Evolutionary conservation across 1,284 basidiomycete genomes (phyloP).

Genomic region (Pascua guehoae): DNA sequence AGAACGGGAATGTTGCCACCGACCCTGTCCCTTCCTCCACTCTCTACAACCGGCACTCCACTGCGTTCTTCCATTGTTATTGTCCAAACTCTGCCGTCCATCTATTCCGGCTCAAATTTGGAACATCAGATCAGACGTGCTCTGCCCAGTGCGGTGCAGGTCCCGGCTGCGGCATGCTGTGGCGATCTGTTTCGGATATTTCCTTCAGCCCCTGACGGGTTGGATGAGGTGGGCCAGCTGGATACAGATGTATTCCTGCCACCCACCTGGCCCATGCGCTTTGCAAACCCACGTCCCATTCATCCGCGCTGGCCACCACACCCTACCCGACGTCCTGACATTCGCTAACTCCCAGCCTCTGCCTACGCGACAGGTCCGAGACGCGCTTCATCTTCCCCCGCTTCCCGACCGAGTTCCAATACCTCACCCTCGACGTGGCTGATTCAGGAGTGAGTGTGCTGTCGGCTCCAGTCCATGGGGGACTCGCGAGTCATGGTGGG

Average conservation of each 20-base stretch:
- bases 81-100: too few relatives aligned
- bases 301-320: background rate
- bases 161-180: too few relatives aligned
- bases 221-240: background rate
- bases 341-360: constrained; percentile 57
- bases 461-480: too few relatives aligned
- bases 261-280: background rate
- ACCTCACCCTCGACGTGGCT: constrained; percentile 78
- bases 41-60: background rate
- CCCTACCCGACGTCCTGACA: background rate
- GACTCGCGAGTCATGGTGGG: too few relatives aligned
- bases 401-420: constrained; percentile 73
- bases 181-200: constrained; percentile 41
- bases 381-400: constrained; percentile 81
- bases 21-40: too few relatives aligned
- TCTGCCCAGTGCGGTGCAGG: too few relatives aligned
- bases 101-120: too few relatives aligned
- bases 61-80: background rate
- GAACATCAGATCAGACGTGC: too few relatives aligned
- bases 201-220: constrained; percentile 25
- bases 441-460: constrained; percentile 64
- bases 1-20: too few relatives aligned
- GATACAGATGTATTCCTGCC: background rate
- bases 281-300: background rate
- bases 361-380: constrained; percentile 80